Conservation (phyloP, 2,329 filamentous ascomycete species). For the Penicillium sp. region DNA sequence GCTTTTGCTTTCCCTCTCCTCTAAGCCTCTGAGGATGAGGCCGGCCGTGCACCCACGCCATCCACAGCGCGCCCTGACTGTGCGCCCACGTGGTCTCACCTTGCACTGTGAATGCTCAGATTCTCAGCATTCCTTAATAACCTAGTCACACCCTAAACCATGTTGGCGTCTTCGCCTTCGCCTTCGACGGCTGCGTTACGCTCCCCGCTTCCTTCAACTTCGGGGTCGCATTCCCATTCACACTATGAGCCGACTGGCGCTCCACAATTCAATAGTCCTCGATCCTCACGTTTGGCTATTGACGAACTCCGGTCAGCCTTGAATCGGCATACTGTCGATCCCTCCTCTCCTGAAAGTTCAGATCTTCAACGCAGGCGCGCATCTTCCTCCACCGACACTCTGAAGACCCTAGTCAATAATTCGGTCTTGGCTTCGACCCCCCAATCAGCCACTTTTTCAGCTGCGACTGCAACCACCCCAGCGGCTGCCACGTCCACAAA, state of each 20-base stretch:
- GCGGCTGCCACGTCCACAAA: constrained; percentile 17
- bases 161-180: constrained; percentile 46
- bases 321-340: constrained; percentile 41
- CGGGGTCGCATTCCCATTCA: constrained; percentile 26
- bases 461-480: constrained; percentile 12
- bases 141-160: constrained; percentile 16
- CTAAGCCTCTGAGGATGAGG: constrained; percentile 26
- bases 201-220: constrained; percentile 24
- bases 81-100: constrained; percentile 41
- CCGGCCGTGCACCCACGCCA: constrained; percentile 33
- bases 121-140: constrained; percentile 21
- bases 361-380: constrained; percentile 36
- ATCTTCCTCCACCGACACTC: constrained; percentile 25
- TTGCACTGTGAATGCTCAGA: constrained; percentile 26
- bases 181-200: constrained; percentile 41
- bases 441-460: constrained; percentile 17
- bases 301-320: constrained; percentile 44
- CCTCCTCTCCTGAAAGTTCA: constrained; percentile 33
- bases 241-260: constrained; percentile 35
- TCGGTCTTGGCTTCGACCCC: constrained; percentile 21
- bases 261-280: constrained; percentile 35
- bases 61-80: constrained; percentile 37
- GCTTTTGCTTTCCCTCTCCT: background rate
- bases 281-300: constrained; percentile 39
- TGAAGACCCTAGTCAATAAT: constrained; percentile 8